Percentiles rank a stretch among this genome's conserved stretches.
Conservation (phyloP, 495 filamentous ascomycete species). For the Talaromyces thailandensis region DNA sequence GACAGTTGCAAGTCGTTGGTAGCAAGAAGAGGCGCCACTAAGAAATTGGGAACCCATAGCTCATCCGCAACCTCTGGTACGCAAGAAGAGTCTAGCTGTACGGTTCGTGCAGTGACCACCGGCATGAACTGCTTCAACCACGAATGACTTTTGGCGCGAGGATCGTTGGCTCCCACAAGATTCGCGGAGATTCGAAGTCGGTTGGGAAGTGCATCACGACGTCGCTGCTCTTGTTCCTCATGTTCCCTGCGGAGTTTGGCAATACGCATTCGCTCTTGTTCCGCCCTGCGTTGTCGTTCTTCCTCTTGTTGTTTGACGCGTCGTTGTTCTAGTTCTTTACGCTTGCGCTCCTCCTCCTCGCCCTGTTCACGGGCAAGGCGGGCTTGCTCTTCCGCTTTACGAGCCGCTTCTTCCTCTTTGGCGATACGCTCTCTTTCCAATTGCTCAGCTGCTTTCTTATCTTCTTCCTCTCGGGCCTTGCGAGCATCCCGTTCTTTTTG, state of each 20-base stretch:
- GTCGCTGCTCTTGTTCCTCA: conserved; percentile 46
- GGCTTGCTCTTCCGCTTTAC: conserved; percentile 29
- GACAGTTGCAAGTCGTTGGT: conserved; percentile 67
- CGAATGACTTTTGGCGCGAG: conserved; percentile 30
- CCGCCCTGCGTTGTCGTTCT: conserved; percentile 42
- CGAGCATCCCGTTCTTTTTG: conserved; percentile 32
- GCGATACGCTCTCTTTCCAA: conserved; percentile 32
- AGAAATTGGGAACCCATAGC: conserved; percentile 68
- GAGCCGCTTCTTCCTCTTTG: conserved; percentile 34
- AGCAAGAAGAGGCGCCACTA: conserved; percentile 65
- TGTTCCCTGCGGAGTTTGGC: conserved; percentile 39
- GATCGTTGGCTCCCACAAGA: conserved; percentile 37
- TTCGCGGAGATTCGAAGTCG: conserved; percentile 40
- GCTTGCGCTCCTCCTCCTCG: conserved; percentile 43
- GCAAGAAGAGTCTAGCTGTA: conserved; percentile 37
- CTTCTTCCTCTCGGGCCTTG: conserved; percentile 29
- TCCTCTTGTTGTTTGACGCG: conserved; percentile 45
- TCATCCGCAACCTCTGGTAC: conserved; percentile 39
- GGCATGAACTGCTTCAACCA: conserved; percentile 45
- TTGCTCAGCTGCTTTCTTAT: conserved; percentile 33
- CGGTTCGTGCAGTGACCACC: conserved; percentile 38
- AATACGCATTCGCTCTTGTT: conserved; percentile 47
- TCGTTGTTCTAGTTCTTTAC: conserved; percentile 43
- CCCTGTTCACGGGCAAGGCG: conserved; percentile 37
- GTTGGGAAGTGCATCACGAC: conserved; percentile 47